Percentiles rank a stretch among this genome's conserved stretches.
phyloP scores from a whole-genome alignment of 2,329 filamentous ascomycete species.

The Tolypocladium inflatum region DNA sequence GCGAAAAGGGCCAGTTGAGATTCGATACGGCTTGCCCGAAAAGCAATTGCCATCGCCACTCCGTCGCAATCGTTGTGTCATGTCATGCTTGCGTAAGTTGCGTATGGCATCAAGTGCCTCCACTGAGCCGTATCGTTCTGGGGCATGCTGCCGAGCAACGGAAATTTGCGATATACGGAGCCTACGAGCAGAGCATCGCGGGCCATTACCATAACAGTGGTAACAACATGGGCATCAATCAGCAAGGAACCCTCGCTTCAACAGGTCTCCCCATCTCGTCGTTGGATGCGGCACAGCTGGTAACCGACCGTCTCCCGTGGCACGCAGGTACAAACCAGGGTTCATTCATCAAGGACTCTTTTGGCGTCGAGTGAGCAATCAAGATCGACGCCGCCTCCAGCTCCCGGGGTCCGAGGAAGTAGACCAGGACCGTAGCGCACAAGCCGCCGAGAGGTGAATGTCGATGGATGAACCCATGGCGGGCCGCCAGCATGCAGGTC shows the following conservation, averaged over 20 bases:
- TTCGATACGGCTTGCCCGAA: not conserved
- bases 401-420: not conserved
- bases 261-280: not conserved
- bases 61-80: not conserved
- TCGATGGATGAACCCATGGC: not conserved
- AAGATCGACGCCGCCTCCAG: not conserved
- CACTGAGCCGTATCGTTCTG: not conserved
- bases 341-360: not conserved
- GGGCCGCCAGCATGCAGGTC: not conserved
- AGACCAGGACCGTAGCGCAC: not conserved
- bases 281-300: not conserved
- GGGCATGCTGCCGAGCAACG: not conserved
- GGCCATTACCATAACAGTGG: not conserved
- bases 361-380: not conserved
- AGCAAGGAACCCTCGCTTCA: not conserved
- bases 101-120: not conserved
- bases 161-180: not conserved
- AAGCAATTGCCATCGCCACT: not conserved
- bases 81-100: not conserved
- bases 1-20: not conserved
- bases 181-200: not conserved
- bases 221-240: not conserved
- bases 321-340: not conserved
- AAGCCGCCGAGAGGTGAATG: not conserved
- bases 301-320: not conserved